phyloP scores from a whole-genome alignment of 2,329 filamentous ascomycete genomes.

The Pestalotiopsis sp. region DNA sequence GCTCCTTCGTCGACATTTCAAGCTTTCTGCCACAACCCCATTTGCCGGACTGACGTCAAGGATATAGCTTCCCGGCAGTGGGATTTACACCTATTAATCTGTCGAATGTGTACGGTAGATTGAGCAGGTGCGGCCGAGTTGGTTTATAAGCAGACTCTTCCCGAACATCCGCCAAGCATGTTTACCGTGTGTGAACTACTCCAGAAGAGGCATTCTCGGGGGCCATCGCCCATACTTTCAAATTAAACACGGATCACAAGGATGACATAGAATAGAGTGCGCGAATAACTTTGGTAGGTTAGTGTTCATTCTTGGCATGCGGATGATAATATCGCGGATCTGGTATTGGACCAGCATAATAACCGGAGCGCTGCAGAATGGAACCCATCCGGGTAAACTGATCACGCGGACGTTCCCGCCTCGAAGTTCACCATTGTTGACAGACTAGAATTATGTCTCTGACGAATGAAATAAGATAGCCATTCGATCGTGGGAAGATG shows the following conservation, averaged over 20 bases:
- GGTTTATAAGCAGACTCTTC: not conserved
- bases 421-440: not conserved
- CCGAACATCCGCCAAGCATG: not conserved
- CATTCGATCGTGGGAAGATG: too few relatives aligned
- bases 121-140: not conserved
- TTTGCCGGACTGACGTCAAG: not conserved
- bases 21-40: not conserved
- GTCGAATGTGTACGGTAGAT: not conserved
- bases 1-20: not conserved
- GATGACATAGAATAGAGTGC: not conserved
- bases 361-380: slow-evolving; percentile 9
- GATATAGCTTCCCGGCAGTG: not conserved
- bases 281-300: not conserved
- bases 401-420: slow-evolving; percentile 3
- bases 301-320: slow-evolving; percentile 1
- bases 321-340: not conserved
- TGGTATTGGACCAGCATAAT: not conserved
- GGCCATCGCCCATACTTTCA: not conserved
- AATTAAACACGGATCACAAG: not conserved
- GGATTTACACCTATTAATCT: not conserved
- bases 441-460: not conserved
- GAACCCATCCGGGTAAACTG: slow-evolving; percentile 7
- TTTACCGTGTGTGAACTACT: not conserved
- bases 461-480: not conserved
- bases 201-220: not conserved